These are phyloP conservation scores for Kluyveromyces nonfermentans DNA, from an alignment of 805 yeast species.

Conservation along the genomic window DNA sequence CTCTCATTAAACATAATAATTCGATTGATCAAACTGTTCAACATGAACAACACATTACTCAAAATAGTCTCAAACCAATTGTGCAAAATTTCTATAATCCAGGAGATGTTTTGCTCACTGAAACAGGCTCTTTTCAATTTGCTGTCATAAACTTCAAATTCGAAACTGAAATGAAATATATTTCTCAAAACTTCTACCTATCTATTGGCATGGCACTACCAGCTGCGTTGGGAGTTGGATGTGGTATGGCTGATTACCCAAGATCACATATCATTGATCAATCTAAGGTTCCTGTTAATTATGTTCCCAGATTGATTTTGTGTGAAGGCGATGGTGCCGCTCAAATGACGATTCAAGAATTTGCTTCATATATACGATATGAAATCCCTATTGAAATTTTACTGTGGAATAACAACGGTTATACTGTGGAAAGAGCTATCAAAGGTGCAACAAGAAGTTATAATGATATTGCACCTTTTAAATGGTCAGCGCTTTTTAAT, in stretches of 20 bases:
- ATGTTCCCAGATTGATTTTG: constrained; percentile 49
- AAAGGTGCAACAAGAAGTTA: constrained; percentile 68
- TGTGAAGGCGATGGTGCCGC: constrained; percentile 92
- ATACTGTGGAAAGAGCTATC: constrained; percentile 82
- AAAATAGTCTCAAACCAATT: constrained; percentile 34
- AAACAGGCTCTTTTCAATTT: constrained; percentile 78
- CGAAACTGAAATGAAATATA: constrained; percentile 41
- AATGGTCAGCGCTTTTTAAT: constrained; percentile 61
- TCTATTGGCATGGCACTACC: constrained; percentile 89
- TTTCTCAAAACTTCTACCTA: constrained; percentile 68
- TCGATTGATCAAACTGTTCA: background rate
- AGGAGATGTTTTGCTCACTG: constrained; percentile 66
- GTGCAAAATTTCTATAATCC: constrained; percentile 41
- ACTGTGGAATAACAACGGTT: constrained; percentile 76
- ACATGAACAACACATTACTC: constrained; percentile 30
- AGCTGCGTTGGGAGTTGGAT: constrained; percentile 70
- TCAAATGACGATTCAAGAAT: constrained; percentile 87
- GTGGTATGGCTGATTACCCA: constrained; percentile 53
- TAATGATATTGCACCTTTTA: constrained; percentile 78
- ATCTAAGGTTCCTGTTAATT: constrained; percentile 10
- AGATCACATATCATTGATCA: constrained; percentile 23
- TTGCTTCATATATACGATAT: constrained; percentile 52
- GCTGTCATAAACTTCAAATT: constrained; percentile 60
- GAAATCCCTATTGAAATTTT: constrained; percentile 59
- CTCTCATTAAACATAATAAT: constrained; percentile 1